Evolutionary conservation across 768 basidiomycete species (phyloP).

Genomic region (Nidularia sp.): DNA sequence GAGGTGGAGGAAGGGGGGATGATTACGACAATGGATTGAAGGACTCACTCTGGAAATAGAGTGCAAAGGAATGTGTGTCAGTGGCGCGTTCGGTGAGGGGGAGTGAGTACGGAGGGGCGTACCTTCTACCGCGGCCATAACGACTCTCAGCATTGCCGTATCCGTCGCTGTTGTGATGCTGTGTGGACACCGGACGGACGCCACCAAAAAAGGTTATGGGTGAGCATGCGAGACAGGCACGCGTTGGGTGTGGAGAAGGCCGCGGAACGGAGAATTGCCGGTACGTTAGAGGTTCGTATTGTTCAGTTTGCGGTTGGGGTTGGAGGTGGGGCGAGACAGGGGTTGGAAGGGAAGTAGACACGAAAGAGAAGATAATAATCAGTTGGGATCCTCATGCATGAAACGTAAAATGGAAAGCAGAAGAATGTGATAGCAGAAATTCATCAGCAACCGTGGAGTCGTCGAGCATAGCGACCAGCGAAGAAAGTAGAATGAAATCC

Average conservation of each 20-base stretch:
- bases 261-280: too few species aligned
- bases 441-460: too few species aligned
- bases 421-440: too few species aligned
- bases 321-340: too few species aligned
- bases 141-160: constrained; percentile 81
- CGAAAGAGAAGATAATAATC: too few species aligned
- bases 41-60: constrained; percentile 60
- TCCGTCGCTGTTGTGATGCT: constrained; percentile 91
- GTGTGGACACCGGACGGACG: constrained; percentile 3
- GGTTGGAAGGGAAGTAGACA: background rate
- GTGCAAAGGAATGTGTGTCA: constrained; percentile 6
- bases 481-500: too few species aligned
- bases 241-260: too few species aligned
- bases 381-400: too few species aligned
- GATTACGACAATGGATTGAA: constrained; percentile 17
- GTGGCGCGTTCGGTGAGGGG: background rate
- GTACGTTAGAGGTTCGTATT: too few species aligned
- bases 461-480: too few species aligned
- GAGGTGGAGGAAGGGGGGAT: constrained; percentile 10
- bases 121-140: constrained; percentile 98
- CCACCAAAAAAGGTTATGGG: background rate
- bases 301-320: background rate
- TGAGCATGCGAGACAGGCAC: background rate
- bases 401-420: too few species aligned
- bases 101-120: constrained; percentile 18